These are phyloP conservation scores for Geotrichum phurueaensis DNA, from an alignment of 1,139 yeast genomes.

Conservation along the genomic window DNA sequence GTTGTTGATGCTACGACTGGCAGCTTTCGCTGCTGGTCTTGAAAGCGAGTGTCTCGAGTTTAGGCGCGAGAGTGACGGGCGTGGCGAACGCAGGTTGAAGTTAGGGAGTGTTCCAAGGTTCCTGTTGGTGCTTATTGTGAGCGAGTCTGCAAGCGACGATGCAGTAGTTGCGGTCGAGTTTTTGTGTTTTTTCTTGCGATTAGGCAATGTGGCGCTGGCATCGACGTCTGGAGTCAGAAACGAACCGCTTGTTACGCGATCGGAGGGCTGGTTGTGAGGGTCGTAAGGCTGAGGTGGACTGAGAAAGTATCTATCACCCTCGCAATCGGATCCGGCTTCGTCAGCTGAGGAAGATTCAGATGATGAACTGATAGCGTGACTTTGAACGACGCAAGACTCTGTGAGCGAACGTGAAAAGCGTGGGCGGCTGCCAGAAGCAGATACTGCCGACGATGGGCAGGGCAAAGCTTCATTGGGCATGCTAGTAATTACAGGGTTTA, in stretches of 20 bases:
- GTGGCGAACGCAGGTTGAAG: constrained; percentile 1
- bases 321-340: not conserved
- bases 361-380: not conserved
- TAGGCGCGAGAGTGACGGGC: not conserved
- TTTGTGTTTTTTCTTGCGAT: not conserved
- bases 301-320: not conserved
- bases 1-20: not conserved
- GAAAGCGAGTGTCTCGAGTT: not conserved
- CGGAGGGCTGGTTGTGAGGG: not conserved
- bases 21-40: not conserved
- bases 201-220: no score
- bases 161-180: not conserved
- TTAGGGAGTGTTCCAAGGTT: not conserved
- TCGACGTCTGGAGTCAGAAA: no score
- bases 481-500: not conserved
- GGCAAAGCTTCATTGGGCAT: not conserved
- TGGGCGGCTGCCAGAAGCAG: not conserved
- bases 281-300: not conserved
- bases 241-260: not conserved
- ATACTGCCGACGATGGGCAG: not conserved
- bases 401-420: not conserved
- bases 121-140: not conserved
- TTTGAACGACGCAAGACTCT: not conserved
- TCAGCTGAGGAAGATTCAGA: not conserved
- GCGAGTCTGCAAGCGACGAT: not conserved